Percentiles rank a stretch among this genome's conserved stretches.
phyloP scores from a whole-genome alignment of 495 filamentous ascomycete species.

The Aspergillus taichungensis region DNA sequence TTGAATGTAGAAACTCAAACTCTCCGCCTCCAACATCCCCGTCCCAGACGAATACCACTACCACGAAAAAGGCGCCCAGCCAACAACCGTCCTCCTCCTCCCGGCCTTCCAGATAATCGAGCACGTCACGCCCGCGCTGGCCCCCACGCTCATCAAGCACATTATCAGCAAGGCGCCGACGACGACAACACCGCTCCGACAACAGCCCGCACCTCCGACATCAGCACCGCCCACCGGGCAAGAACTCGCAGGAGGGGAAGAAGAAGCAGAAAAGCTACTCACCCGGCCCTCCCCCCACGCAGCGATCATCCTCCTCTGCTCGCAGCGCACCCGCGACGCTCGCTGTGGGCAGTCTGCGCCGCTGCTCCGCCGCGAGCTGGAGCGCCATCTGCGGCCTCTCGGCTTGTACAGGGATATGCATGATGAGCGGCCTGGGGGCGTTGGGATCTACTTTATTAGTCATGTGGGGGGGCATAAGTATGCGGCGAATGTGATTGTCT shows the following conservation, averaged over 20 bases:
- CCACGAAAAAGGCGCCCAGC: constrained; percentile 49
- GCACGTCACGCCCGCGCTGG: constrained; percentile 69
- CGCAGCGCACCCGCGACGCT: constrained; percentile 84
- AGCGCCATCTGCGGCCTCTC: constrained; percentile 76
- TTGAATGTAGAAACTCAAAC: constrained; percentile 61
- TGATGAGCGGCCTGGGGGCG: constrained; percentile 80
- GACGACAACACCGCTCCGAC: constrained; percentile 58
- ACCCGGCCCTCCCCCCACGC: constrained; percentile 67
- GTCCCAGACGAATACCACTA: constrained; percentile 52
- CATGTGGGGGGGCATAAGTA: constrained; percentile 95
- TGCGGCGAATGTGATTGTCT: constrained; percentile 46
- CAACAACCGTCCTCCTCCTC: constrained; percentile 78
- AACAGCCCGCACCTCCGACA: constrained; percentile 6
- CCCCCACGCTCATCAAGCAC: constrained; percentile 60
- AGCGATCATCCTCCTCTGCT: constrained; percentile 86
- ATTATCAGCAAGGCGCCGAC: constrained; percentile 68
- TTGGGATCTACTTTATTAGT: constrained; percentile 90
- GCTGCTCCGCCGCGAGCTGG: constrained; percentile 74
- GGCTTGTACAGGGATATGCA: constrained; percentile 80
- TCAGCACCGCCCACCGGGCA: neutral
- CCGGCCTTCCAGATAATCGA: constrained; percentile 82
- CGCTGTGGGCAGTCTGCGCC: constrained; percentile 92
- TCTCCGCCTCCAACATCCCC: constrained; percentile 90
- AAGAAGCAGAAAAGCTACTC: constrained; percentile 4
- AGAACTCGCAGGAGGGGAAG: neutral